These are phyloP conservation scores for Phytophthora foliorum DNA, from an alignment of 352 stramenopile species.

Conservation along the genomic window DNA sequence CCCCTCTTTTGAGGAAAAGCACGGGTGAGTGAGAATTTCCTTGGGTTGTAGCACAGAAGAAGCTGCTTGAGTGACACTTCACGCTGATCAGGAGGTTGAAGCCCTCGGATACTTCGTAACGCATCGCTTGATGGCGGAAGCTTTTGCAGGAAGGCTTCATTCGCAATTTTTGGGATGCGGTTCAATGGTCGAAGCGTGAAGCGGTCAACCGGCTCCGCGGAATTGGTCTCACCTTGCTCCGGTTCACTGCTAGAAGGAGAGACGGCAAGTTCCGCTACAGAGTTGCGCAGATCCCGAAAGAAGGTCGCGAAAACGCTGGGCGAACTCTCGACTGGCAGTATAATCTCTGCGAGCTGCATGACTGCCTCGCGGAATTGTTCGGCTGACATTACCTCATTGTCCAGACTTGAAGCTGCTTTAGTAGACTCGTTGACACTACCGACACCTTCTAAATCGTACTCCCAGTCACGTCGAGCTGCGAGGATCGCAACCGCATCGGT, in stretches of 20 bases:
- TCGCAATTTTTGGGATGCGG: constrained; percentile 61
- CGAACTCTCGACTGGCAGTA: constrained; percentile 70
- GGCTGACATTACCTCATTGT: constrained; percentile 38
- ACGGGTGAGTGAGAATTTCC: constrained; percentile 75
- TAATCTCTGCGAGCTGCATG: constrained; percentile 68
- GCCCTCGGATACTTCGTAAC: constrained; percentile 53
- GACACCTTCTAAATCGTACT: constrained; percentile 66
- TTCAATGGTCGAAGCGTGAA: constrained; percentile 46
- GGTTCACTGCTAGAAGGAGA: constrained; percentile 19
- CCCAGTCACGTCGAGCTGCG: constrained; percentile 68
- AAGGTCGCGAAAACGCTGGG: constrained; percentile 54
- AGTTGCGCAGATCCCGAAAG: constrained; percentile 67
- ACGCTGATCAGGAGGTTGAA: constrained; percentile 56
- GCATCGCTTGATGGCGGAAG: constrained; percentile 57
- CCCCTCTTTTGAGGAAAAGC: constrained; percentile 51
- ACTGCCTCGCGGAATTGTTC: constrained; percentile 70
- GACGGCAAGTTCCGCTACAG: constrained; percentile 40
- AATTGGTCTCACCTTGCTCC: constrained; percentile 25
- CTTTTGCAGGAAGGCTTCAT: constrained; percentile 63
- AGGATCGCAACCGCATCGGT: constrained; percentile 37
- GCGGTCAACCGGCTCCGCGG: constrained; percentile 17
- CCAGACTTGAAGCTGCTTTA: constrained; percentile 8
- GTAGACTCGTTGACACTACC: neutral
- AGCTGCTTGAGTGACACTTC: constrained; percentile 83
- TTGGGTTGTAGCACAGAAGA: constrained; percentile 74